Base-by-base conservation (phyloP, 768 basidiomycete genomes). In the Phylloporus rhodoxanthus region DNA sequence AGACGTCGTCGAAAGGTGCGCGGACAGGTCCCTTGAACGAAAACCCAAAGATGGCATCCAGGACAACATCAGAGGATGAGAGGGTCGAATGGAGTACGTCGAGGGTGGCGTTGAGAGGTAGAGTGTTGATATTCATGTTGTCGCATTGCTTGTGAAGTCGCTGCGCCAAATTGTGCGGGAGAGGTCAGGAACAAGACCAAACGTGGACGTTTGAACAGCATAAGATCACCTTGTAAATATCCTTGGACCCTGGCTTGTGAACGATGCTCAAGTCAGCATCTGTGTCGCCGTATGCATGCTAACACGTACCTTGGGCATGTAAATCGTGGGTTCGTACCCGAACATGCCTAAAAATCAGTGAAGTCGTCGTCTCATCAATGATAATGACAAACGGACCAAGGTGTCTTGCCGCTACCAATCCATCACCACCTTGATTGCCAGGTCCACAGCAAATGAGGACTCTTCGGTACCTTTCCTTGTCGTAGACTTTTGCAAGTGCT, bases 41-140 rank as follows among this genome's bases (percentile, higher is more conserved):
- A 72, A 99, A 98, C 5, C 95, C 96, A 59, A 99, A 99, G 50
- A 99, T 87, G 5, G 94, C 91, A 62, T 99, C 96, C 47, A 99
- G 75, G 17, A 98, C 78, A 37, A 96, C 82, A 66, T 96, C 89
- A 4, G 81, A 79, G 26, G 76, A 72, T 7, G 72, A 60, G 32
- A 87, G 73, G 6, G 78, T 77, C 37, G 70, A 63, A 41, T 69
- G 64, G 17, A 88, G 75, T 29, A 72, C 57, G 17, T 74, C 71
- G 14, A 67, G 57, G 19, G 78, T 76, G 33, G 65, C 69, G 4
- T 77, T 72, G 8, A 77, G 72, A 2, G 77, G 72, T 23, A 95
- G 63, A 4, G 86, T 81, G 3, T 78, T 79, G 57, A 99, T 95
- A 38, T 79, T 70, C 81, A 96, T 86, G 67, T 96, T 97, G 51